These are phyloP conservation scores for Gyrodon lividus DNA, from an alignment of 768 basidiomycete species.

Conservation along the genomic window DNA sequence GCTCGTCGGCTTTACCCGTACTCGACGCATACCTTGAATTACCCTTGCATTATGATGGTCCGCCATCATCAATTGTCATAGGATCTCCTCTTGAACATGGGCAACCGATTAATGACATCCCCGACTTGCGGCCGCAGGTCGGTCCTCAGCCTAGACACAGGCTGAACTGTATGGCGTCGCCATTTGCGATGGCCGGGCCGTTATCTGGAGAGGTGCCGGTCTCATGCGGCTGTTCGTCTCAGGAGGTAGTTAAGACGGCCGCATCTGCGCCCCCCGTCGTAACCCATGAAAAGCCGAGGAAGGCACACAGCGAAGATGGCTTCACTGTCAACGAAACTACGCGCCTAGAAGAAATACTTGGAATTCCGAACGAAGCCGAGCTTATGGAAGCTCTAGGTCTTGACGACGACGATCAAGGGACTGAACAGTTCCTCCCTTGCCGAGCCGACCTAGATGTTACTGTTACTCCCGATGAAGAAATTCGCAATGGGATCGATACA, in stretches of 20 bases:
- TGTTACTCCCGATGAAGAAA: not conserved
- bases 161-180: constrained; percentile 14
- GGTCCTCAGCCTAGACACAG: constrained; percentile 1
- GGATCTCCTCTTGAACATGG: constrained; percentile 15
- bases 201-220: not conserved
- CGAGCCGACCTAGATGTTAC: not conserved
- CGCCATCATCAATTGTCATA: constrained; percentile 24
- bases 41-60: constrained; percentile 9
- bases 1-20: constrained; percentile 4
- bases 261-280: not conserved
- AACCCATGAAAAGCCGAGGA: not conserved
- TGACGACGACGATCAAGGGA: constrained; percentile 1
- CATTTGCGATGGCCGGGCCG: constrained; percentile 9
- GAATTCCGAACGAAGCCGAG: not conserved
- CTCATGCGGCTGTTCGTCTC: not conserved
- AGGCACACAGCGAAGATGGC: not conserved
- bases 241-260: constrained; percentile 1
- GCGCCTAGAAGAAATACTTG: not conserved
- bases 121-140: not conserved
- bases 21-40: constrained; percentile 14
- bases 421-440: not conserved
- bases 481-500: not conserved
- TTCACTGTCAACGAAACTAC: not conserved
- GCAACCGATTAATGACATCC: not conserved
- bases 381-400: constrained; percentile 6